Evolutionary conservation across 331 rosid genomes (phyloP), one percentile per base, ranked within the genome.

Genomic region (Quercus lobata): DNA sequence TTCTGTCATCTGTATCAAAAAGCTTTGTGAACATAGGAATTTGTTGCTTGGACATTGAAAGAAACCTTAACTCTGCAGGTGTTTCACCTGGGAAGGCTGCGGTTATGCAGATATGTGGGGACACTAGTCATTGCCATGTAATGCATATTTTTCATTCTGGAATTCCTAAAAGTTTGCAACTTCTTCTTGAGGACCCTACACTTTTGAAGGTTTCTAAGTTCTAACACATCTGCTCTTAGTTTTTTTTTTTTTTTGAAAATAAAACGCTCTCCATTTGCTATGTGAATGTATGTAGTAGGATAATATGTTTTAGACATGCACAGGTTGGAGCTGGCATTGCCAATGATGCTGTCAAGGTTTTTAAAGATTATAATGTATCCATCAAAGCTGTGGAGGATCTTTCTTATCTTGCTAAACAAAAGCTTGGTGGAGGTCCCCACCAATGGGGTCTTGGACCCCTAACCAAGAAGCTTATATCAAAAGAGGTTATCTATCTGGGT

Each of bases 131-230:
- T 49, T 95, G 97, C 82, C 84, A 89, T 77, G 97, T 95, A 78
- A 89, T 95, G 84, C 99, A 95, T 75, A 81, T 93, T 72, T 56
- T 91, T 76, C 99, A 95, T 83, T 89, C 97, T 17, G 99, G 99
- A 73, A 87, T 95, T 80, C 90, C 99, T 66, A 89, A 0, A 81
- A 87, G 84, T 84, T 86, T 95, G 73, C 88, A 79, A 75, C 84
- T 78, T 78, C 82, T 95, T 80, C 96, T 95, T 25, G 96, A 93
- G 85, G 91, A 91, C 82, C 79, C 95, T 24, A 24, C 85, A 44
- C 73, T 95, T 72, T 57, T 78, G 76, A 95, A 95, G 97, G 98
- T 92, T 78, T 65, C 66, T 80, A 76, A 66, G 58, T 81, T 75
- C 57, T 35, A 68, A 34, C 25, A 34, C 10, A 68, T 68, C 25